Evolutionary conservation across 1,284 basidiomycete species (phyloP), one percentile per base, ranked within the genome.

Genomic region (Microbotryum lychnidis-dioicae): DNA sequence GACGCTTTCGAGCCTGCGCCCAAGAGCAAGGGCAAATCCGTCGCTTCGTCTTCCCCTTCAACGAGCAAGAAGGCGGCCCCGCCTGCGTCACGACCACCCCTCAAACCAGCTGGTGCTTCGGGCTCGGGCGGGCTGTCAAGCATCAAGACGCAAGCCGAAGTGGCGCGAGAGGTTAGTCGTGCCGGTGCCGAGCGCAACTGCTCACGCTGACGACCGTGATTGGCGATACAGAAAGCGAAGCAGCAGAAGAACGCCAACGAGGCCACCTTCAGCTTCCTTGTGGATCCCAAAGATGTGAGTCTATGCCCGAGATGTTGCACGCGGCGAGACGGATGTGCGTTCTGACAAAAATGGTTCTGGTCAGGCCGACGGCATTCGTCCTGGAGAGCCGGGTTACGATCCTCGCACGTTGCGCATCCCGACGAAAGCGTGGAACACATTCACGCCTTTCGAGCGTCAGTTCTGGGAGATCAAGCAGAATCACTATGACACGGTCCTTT

Each of bases 391-490:
- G 0, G 84, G 88, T n/a, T 97, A 97, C 73, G 96, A 99, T 73
- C 87, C 88, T 4, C 81, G 94, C 61, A 97, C 96, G 0, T 77
- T 98, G 51, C 84, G 82, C 73, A 84, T 98, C 57, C 93, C 94
- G 0, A 77, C 80, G 33, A 82, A 78, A 54, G 85, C 86, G 0
- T 96, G 92, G 91, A 79, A 80, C 20, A 78, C 80, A 1, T 96
- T 99, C 72, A 93, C 92, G 0, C 92, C 93, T 0, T 99, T 99
- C 72, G 94, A 99, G 78, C 90, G 85, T 71, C 90, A 92, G 80
- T 96, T 96, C 75, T 96, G 92, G 92, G 87, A 91, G 80, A 97
- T 97, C 78, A 97, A 97, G 75, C 89, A 92, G 76, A 87, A 91
- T 71, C 91, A 71, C 50, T 65, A 55, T 64, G 74, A 64, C 69